Conservation (phyloP, 2,329 filamentous ascomycete species). For the Mariannaea sp. region DNA sequence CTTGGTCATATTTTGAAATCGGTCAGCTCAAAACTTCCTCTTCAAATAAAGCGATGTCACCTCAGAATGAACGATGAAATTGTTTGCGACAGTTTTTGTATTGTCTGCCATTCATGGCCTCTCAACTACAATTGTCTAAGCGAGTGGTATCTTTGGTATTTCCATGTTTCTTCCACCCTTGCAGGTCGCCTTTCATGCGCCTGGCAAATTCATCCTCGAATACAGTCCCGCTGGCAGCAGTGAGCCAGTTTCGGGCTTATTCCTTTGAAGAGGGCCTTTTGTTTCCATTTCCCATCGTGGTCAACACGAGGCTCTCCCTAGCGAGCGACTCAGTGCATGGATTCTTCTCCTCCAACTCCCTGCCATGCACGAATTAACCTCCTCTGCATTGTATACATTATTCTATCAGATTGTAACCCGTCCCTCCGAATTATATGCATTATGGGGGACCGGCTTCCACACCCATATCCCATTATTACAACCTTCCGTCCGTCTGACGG, state of each 20-base stretch:
- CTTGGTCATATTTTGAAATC: too few relatives aligned
- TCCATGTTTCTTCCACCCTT: conserved; percentile 26
- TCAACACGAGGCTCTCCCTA: conserved; percentile 36
- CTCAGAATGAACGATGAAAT: not conserved
- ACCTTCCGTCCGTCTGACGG: conserved; percentile 35
- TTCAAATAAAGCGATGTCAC: not conserved
- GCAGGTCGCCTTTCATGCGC: conserved; percentile 28
- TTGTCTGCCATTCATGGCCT: conserved; percentile 32
- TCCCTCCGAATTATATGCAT: conserved; percentile 40
- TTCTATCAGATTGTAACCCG: conserved; percentile 42
- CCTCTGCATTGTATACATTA: conserved; percentile 48
- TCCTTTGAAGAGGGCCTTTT: conserved; percentile 31
- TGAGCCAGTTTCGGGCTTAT: conserved; percentile 23
- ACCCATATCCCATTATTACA: conserved; percentile 37
- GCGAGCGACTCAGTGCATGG: conserved; percentile 43
- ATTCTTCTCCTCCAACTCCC: conserved; percentile 24
- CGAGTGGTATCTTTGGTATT: conserved; percentile 48
- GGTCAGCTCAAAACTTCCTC: too few relatives aligned
- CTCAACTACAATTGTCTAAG: conserved; percentile 43
- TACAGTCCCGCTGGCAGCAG: conserved; percentile 23
- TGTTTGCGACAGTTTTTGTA: conserved; percentile 24
- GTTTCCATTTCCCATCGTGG: conserved; percentile 14
- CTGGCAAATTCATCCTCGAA: conserved; percentile 30
- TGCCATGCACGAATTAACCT: conserved; percentile 44
- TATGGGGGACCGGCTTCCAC: conserved; percentile 24